Evolutionary conservation across 495 filamentous ascomycete species (phyloP).

Genomic region (Achaetomiella virescens): DNA sequence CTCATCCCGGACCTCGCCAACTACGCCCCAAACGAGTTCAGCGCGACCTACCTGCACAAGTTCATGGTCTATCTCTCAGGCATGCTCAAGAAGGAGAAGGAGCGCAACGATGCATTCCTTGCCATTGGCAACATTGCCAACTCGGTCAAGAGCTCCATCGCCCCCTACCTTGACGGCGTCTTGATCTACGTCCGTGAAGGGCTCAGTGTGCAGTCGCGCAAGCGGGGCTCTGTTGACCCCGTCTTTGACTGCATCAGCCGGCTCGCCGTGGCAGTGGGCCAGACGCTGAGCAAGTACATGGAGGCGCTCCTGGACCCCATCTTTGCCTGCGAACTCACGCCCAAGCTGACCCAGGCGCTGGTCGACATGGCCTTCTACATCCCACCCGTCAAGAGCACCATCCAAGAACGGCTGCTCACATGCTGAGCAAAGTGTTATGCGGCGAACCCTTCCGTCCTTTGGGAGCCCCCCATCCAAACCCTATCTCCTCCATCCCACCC

Average conservation of each 20-base stretch:
- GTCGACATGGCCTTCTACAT: slow-evolving; percentile 99
- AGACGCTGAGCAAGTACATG: slow-evolving; percentile 97
- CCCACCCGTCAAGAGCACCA: slow-evolving; percentile 82
- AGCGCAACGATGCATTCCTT: slow-evolving; percentile 85
- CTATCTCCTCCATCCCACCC: slow-evolving; percentile 65
- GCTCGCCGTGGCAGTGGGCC: slow-evolving; percentile 88
- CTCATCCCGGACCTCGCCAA: slow-evolving; percentile 89
- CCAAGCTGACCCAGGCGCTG: slow-evolving; percentile 86
- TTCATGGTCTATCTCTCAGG: slow-evolving; percentile 95
- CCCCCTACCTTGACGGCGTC: slow-evolving; percentile 91
- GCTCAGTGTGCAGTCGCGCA: slow-evolving; percentile 68
- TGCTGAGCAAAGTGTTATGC: slow-evolving; percentile 89
- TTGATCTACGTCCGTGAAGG: slow-evolving; percentile 88
- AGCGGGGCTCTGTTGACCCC: slow-evolving; percentile 74
- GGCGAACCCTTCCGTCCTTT: slow-evolving; percentile 86
- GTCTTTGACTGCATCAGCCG: slow-evolving; percentile 98
- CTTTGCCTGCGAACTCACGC: slow-evolving; percentile 89
- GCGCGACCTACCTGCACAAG: slow-evolving; percentile 73
- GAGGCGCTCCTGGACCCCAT: slow-evolving; percentile 92
- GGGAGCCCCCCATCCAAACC: slow-evolving; percentile 65
- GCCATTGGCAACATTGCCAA: slow-evolving; percentile 96
- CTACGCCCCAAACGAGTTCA: slow-evolving; percentile 85
- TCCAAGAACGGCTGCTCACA: slow-evolving; percentile 89
- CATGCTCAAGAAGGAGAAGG: slow-evolving; percentile 93
- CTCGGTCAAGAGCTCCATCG: slow-evolving; percentile 84